Evolutionary conservation across 1,284 basidiomycete species (phyloP).

Genomic region (Sporisorium iseilematis-ciliati): DNA sequence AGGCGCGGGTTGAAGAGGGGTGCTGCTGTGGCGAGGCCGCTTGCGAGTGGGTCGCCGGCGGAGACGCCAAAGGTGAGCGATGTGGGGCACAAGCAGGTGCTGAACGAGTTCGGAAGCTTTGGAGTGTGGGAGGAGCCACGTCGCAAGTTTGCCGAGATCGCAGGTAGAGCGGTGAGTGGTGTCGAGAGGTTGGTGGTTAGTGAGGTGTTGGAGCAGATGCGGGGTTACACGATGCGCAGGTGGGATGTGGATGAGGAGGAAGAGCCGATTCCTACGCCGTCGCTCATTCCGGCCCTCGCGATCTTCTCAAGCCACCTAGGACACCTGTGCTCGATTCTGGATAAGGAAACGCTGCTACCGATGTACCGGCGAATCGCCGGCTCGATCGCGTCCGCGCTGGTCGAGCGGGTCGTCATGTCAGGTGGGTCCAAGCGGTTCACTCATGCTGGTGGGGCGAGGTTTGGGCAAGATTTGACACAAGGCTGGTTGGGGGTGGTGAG

Average conservation of each 20-base stretch:
- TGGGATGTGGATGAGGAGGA: slow-evolving; percentile 46
- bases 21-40: slow-evolving; percentile 35
- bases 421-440: slow-evolving; percentile 44
- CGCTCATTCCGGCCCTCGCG: slow-evolving; percentile 57
- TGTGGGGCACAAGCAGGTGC: slow-evolving; percentile 15
- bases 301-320: slow-evolving; percentile 58
- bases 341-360: slow-evolving; percentile 37
- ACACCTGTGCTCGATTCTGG: slow-evolving; percentile 55
- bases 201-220: slow-evolving; percentile 57
- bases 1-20: slow-evolving; percentile 57
- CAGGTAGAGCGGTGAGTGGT: slow-evolving; percentile 33
- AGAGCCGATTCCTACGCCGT: slow-evolving; percentile 46
- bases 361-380: slow-evolving; percentile 56
- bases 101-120: slow-evolving; percentile 28
- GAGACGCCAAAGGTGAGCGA: slow-evolving; percentile 26
- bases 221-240: slow-evolving; percentile 43
- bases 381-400: slow-evolving; percentile 34
- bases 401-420: slow-evolving; percentile 63
- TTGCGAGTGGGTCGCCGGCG: slow-evolving; percentile 11
- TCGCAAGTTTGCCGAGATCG: slow-evolving; percentile 47
- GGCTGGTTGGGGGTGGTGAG: slow-evolving; percentile 62
- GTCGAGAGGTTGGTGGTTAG: slow-evolving; percentile 56
- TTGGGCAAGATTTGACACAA: slow-evolving; percentile 45
- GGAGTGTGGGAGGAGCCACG: slow-evolving; percentile 62
- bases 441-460: slow-evolving; percentile 25